phyloP scores from a whole-genome alignment of 2,329 filamentous ascomycete species.

The Aspergillus sp. region DNA sequence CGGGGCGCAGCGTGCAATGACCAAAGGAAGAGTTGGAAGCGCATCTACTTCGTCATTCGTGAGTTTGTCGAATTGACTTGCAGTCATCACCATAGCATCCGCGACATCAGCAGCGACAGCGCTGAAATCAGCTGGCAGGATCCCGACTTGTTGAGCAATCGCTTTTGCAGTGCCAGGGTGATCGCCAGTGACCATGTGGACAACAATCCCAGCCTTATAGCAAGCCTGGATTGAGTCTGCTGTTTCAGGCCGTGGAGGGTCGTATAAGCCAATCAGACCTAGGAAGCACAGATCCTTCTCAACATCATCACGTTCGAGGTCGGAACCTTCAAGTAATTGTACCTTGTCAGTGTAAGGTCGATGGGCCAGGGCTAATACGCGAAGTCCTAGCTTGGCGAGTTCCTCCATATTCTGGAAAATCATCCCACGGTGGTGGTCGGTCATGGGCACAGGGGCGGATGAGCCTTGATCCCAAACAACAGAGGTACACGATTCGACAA shows the following conservation, averaged over 20 bases:
- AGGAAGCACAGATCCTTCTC: conserved; percentile 71
- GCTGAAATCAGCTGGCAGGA: conserved; percentile 65
- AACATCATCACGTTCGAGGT: conserved; percentile 55
- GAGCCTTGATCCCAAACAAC: conserved; percentile 43
- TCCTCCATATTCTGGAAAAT: conserved; percentile 69
- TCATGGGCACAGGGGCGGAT: conserved; percentile 44
- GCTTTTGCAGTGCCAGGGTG: conserved; percentile 76
- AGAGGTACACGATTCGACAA: conserved; percentile 62
- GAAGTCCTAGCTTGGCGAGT: conserved; percentile 64
- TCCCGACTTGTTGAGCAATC: conserved; percentile 78
- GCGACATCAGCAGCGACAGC: conserved; percentile 61
- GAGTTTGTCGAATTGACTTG: conserved; percentile 74
- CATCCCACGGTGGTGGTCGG: conserved; percentile 53
- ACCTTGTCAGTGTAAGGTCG: conserved; percentile 18
- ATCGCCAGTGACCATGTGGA: conserved; percentile 84
- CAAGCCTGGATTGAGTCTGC: conserved; percentile 69
- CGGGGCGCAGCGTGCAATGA: conserved; percentile 60
- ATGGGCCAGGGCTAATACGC: conserved; percentile 66
- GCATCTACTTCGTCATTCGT: conserved; percentile 64
- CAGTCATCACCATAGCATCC: conserved; percentile 69
- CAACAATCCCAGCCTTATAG: conserved; percentile 70
- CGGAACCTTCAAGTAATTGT: conserved; percentile 14
- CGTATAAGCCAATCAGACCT: conserved; percentile 83
- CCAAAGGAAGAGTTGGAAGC: conserved; percentile 55
- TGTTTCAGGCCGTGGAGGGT: conserved; percentile 80